These are phyloP conservation scores for Chlorella sp. DNA, from an alignment of 139 green algal genomes.

Conservation along the genomic window DNA sequence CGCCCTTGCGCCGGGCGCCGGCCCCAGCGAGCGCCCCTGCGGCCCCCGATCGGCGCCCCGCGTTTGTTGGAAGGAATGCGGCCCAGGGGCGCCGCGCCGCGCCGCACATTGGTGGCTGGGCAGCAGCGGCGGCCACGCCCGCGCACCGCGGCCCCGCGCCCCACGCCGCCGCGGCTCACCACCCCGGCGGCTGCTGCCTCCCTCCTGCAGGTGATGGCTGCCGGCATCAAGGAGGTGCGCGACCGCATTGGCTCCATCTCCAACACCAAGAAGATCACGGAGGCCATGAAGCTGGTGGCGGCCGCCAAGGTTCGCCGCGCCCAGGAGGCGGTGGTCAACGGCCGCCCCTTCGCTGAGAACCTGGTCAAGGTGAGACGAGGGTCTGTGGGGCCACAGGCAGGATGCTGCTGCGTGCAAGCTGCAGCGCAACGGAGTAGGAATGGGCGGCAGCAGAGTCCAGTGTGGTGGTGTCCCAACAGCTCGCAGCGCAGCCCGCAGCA, in stretches of 20 bases:
- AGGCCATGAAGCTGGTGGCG: constrained; percentile 96
- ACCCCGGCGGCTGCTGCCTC: background rate
- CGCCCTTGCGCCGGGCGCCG: background rate
- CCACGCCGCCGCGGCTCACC: background rate
- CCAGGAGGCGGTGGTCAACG: constrained; percentile 97
- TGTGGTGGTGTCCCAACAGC: no score
- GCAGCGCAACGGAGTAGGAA: no score
- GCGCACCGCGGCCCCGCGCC: no score
- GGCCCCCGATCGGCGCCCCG: background rate
- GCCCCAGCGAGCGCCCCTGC: background rate
- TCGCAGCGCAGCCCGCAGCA: background rate
- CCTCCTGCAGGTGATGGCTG: constrained; percentile 53
- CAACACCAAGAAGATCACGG: constrained; percentile 99
- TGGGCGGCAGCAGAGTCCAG: no score
- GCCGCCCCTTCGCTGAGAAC: constrained; percentile 98
- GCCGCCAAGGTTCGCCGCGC: constrained; percentile 95
- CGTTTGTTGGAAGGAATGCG: background rate
- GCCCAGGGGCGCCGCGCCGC: no score
- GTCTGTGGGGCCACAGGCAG: no score
- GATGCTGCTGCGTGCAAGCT: no score
- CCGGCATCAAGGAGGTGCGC: constrained; percentile 90
- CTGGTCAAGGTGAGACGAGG: constrained; percentile 92
- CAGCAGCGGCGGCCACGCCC: no score
- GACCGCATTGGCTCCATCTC: constrained; percentile 97
- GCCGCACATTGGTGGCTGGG: no score